Evolutionary conservation across 352 stramenopile genomes (phyloP), one percentile per base, ranked within the genome.

Genomic region (Pythium brassicae): DNA sequence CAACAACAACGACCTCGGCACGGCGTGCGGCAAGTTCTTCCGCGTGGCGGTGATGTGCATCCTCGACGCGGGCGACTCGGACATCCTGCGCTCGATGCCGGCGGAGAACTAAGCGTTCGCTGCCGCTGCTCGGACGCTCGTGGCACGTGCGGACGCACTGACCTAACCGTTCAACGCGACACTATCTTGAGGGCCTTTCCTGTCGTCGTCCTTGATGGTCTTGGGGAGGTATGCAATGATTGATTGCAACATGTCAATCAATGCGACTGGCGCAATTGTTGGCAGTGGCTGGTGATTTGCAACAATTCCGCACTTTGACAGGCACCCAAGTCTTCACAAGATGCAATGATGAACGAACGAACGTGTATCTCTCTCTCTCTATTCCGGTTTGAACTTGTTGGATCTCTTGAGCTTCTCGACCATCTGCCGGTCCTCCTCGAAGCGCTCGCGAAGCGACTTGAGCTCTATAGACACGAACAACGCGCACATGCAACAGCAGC

Each of bases 21-120:
- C 96, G 69, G 97, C 97, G 52, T 99, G 97, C 69, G 97, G 97
- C 72, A 99, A 99, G 76, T 98, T 99, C 79, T 99, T 99, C 91
- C 93, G 97, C 65, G 96, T 98, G 57, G 99, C 94, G 44, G 92
- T 97, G 55, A 84, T 99, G 59, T 89, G 83, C 61, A 92, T 99
- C 69, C 86, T 98, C 46, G 97, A 99, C 78, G 85, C 82, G 47
- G 97, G 97, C 88, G 97, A 99, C 83, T 99, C 96, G 56, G 97
- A 99, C 87, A 99, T 99, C 75, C 75, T 99, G 62, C 83, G 82
- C 54, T 76, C 83, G n/a, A 78, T 73, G 70, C 64, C 69, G 34
- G 60, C 63, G 45, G 74, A 86, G 55, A 86, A 88, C 50, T 57
- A 57, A 48, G 50, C 19, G 17, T 27, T 25, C 25, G 14, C 9